These are phyloP conservation scores for Aspergillus ellipticus DNA, from an alignment of 495 filamentous ascomycete genomes.

Conservation along the genomic window DNA sequence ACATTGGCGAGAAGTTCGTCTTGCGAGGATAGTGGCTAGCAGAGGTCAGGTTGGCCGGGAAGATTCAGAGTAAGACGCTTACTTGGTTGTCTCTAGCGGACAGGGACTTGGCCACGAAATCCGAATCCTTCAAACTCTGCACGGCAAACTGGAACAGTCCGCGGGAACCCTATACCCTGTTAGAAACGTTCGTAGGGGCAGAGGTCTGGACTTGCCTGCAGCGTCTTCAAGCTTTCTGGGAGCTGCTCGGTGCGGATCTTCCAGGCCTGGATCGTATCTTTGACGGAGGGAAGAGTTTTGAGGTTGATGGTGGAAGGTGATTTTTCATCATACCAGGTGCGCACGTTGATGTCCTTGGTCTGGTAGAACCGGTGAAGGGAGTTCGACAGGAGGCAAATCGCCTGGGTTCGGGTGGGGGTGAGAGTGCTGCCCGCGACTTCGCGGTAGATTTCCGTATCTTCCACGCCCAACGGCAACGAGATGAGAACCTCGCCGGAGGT, in stretches of 20 bases:
- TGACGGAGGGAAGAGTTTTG: conserved; percentile 57
- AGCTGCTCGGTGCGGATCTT: conserved; percentile 56
- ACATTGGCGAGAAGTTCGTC: conserved; percentile 75
- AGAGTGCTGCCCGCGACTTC: conserved; percentile 70
- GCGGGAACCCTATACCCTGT: conserved; percentile 17
- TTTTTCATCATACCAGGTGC: conserved; percentile 80
- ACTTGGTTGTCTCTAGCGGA: conserved; percentile 34
- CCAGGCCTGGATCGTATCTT: conserved; percentile 65
- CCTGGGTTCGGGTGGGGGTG: conserved; percentile 65
- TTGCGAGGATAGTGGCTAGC: conserved; percentile 43
- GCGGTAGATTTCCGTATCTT: conserved; percentile 74
- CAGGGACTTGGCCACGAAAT: conserved; percentile 66
- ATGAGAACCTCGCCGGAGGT: conserved; percentile 72
- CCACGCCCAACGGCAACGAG: conserved; percentile 74
- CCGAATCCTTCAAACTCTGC: conserved; percentile 55
- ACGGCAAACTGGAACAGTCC: conserved; percentile 46
- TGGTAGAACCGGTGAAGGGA: conserved; percentile 77
- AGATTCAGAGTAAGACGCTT: conserved; percentile 10
- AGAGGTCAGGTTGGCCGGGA: not conserved
- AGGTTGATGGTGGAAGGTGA: conserved; percentile 62
- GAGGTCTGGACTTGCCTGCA: conserved; percentile 27
- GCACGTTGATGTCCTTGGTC: conserved; percentile 67
- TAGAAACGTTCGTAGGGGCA: not conserved
- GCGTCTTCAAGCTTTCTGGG: conserved; percentile 39
- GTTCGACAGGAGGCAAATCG: conserved; percentile 71